Evolutionary conservation across 306 rosid species (phyloP), one percentile per base, ranked within the genome.

Genomic region (Lupinus albus): DNA sequence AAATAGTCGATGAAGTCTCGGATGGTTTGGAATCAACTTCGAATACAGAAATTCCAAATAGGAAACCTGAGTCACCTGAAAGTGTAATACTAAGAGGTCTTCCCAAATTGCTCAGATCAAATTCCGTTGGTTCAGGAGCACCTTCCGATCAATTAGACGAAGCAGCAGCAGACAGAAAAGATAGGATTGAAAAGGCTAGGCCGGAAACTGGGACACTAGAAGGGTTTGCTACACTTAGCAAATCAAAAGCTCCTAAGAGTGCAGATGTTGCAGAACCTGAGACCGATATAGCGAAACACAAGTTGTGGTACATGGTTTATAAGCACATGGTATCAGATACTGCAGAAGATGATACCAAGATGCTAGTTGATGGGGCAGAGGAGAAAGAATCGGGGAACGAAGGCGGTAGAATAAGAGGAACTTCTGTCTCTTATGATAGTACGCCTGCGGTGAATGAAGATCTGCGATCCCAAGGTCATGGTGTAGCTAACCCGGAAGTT

Each of bases 291-390:
- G 88, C 76, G 68, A 82, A 82, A 61, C 84, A 84, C 30, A 81
- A 82, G 46, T 58, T 90, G 47, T 94, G 99, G 99, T 78, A 41
- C 82, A 67, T 86, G 67, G 91, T 94, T 8, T 94, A 83, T 59
- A 88, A 84, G 81, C 99, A 84, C 79, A 88, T 94, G 99, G 89
- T 57, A 64, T 79, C 97, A 60, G 79, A 83, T 45, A 54, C 68
- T 60, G 79, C 57, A 60, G 88, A 51, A 71, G 61, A 78, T 72
- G 89, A 74, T 67, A 49, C 79, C 47, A 62, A 74, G 59, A 58
- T 74, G 72, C 71, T 13, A 21, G 39, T 25, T 56, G 82, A 71
- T 48, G 83, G 61, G 21, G 75, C 42, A 53, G 46, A 74, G 12
- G 75, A 76, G 68, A 70, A 42, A 61, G 76, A 70, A 71, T 41